A percentile compares a stretch with the other conserved stretches of the same genome.
These are phyloP conservation scores for Blastobotrys ciferrii DNA, from an alignment of 1,139 yeast species.

Conservation along the genomic window DNA sequence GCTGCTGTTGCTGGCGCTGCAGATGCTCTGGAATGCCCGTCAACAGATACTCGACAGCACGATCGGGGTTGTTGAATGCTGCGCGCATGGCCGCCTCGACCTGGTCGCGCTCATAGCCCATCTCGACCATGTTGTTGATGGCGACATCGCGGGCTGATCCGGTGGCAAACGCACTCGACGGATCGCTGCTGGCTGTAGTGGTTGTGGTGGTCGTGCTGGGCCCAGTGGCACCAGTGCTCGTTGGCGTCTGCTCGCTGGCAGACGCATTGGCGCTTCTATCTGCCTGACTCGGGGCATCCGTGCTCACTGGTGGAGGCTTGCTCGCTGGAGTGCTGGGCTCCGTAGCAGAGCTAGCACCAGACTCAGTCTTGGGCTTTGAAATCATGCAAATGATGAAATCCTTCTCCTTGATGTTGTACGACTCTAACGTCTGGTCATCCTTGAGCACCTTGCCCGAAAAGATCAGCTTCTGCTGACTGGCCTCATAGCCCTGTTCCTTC, in stretches of 20 bases:
- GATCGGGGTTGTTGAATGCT: slow-evolving; percentile 95
- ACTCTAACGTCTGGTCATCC: slow-evolving; percentile 73
- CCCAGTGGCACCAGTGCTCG: slow-evolving; percentile 25
- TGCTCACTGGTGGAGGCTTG: slow-evolving; percentile 29
- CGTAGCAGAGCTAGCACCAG: slow-evolving; percentile 27
- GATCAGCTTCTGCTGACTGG: slow-evolving; percentile 78
- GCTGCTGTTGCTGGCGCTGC: slow-evolving; percentile 33
- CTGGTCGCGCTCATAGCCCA: slow-evolving; percentile 90
- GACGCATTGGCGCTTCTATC: slow-evolving; percentile 28
- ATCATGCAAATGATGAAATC: slow-evolving; percentile 94
- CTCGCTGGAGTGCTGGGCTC: slow-evolving; percentile 29
- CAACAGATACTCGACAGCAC: slow-evolving; percentile 92
- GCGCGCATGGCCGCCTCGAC: slow-evolving; percentile 92
- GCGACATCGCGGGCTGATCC: slow-evolving; percentile 68
- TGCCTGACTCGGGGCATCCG: slow-evolving; percentile 22
- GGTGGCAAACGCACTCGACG: slow-evolving; percentile 45
- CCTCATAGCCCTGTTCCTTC: slow-evolving; percentile 63
- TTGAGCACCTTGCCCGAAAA: slow-evolving; percentile 89
- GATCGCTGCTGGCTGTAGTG: slow-evolving; percentile 29
- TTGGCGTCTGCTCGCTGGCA: slow-evolving; percentile 25
- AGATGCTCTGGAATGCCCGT: slow-evolving; percentile 83
- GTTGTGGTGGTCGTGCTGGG: slow-evolving; percentile 28
- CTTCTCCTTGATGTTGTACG: slow-evolving; percentile 69
- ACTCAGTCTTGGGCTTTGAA: slow-evolving; percentile 43
- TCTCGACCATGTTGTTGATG: slow-evolving; percentile 80